These are phyloP conservation scores for Cyberlindnera suaveolens DNA, from an alignment of 805 yeast genomes.

Conservation along the genomic window DNA sequence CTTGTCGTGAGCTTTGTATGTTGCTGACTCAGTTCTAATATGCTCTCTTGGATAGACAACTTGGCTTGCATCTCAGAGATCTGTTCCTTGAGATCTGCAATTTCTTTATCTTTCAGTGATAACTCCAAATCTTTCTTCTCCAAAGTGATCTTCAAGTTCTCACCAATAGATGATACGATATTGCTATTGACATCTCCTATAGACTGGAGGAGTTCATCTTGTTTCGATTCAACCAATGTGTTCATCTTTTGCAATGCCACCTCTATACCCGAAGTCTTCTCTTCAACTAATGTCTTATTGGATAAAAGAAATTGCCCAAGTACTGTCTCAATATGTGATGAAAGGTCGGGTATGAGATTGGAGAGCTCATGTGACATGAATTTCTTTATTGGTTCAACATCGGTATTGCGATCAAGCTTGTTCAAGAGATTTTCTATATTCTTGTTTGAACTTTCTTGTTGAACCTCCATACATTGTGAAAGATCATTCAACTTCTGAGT, in stretches of 20 bases:
- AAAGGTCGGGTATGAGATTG: too few relatives aligned
- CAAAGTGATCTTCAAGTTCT: background rate
- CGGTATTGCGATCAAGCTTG: background rate
- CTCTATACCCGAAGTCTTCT: background rate
- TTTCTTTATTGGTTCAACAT: background rate
- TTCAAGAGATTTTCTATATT: background rate
- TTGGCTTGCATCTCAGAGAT: conserved; percentile 7
- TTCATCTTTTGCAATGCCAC: background rate
- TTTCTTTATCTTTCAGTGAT: conserved; percentile 14
- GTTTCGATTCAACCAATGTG: background rate
- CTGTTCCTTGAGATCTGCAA: conserved; percentile 9
- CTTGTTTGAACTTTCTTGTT: background rate
- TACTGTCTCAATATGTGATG: background rate
- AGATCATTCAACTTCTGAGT: background rate
- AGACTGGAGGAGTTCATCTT: background rate
- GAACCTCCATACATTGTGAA: background rate
- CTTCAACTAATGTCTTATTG: background rate
- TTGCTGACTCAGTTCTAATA: conserved; percentile 12
- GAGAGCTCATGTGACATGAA: background rate
- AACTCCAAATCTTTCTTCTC: conserved; percentile 9
- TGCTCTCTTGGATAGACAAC: background rate
- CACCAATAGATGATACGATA: background rate
- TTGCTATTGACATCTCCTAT: background rate
- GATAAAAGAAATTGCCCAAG: background rate
- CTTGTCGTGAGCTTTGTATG: conserved; percentile 17